These are phyloP conservation scores for Sphagnum contortum DNA, from an alignment of 225 moss, liverwort and hornwort species.

Conservation along the genomic window DNA sequence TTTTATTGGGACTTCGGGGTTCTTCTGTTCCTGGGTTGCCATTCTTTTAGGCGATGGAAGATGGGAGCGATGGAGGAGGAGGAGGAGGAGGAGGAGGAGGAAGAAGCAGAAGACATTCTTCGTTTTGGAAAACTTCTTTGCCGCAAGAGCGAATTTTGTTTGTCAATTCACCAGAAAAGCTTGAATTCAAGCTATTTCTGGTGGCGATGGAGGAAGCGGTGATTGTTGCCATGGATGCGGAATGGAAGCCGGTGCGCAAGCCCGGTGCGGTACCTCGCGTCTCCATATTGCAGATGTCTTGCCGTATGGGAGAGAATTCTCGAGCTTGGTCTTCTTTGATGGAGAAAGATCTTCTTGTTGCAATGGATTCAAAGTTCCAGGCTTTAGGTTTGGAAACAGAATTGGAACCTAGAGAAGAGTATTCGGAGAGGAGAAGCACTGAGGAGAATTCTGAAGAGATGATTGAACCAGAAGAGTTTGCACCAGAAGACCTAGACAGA, in stretches of 20 bases:
- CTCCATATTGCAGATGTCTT: constrained; percentile 77
- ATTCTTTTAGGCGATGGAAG: not conserved
- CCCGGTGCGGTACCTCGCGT: constrained; percentile 46
- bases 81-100: not conserved
- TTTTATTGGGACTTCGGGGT: too few relatives aligned
- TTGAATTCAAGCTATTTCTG: constrained; percentile 43
- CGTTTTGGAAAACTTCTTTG: constrained; percentile 65
- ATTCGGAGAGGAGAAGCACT: too few relatives aligned
- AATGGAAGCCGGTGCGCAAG: constrained; percentile 78
- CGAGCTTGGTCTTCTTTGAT: constrained; percentile 21
- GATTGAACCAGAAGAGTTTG: too few relatives aligned
- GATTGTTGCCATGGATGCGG: constrained; percentile 86
- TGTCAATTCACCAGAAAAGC: constrained; percentile 47
- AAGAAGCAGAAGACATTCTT: not conserved
- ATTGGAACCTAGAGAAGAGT: too few relatives aligned
- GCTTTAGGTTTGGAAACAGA: not conserved
- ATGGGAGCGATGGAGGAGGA: not conserved
- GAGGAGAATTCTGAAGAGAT: too few relatives aligned
- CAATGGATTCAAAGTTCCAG: constrained; percentile 14
- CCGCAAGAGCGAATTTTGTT: constrained; percentile 66
- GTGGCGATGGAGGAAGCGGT: constrained; percentile 50
- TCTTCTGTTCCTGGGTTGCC: too few relatives aligned
- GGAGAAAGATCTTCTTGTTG: constrained; percentile 19
- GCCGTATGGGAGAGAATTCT: constrained; percentile 35
- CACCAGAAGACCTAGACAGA: too few relatives aligned